Evolutionary conservation across 371 early-diverging fungal species (phyloP).

Genomic region (Mortierella sp.): DNA sequence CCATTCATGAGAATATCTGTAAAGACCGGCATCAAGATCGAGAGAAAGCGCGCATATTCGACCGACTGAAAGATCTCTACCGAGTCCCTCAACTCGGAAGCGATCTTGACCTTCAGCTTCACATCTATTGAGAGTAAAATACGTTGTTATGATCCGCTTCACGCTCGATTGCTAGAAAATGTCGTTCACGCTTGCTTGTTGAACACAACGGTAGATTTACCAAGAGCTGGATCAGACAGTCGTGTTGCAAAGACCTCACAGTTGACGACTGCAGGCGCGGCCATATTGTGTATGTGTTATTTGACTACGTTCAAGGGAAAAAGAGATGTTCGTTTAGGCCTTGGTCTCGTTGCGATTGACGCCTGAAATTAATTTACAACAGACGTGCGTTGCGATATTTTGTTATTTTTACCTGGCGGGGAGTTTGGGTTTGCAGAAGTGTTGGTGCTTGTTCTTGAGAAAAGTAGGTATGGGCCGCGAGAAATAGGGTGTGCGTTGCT

Average conservation of each 20-base stretch:
- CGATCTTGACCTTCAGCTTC: conserved; percentile 85
- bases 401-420: background rate
- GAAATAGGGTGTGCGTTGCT: background rate
- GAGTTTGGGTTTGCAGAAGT: background rate
- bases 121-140: conserved; percentile 54
- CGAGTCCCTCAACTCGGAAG: conserved; percentile 91
- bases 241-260: conserved; percentile 58
- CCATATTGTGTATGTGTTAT: conserved; percentile 29
- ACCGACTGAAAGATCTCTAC: conserved; percentile 89
- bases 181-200: background rate
- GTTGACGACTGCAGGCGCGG: conserved; percentile 46
- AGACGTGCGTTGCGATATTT: background rate
- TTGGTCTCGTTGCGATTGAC: background rate
- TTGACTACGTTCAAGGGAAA: background rate
- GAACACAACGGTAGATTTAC: conserved; percentile 13
- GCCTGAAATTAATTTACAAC: background rate
- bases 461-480: background rate
- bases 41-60: conserved; percentile 86
- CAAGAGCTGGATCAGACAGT: conserved; percentile 51
- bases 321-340: too few relatives aligned
- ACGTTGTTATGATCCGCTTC: background rate
- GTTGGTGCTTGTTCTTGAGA: background rate
- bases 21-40: conserved; percentile 88
- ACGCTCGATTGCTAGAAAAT: background rate
- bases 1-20: conserved; percentile 81